Percentiles rank a stretch among this genome's conserved stretches.
These are phyloP conservation scores for Usnea hakonensis DNA, from an alignment of 495 filamentous ascomycete species.

Conservation along the genomic window DNA sequence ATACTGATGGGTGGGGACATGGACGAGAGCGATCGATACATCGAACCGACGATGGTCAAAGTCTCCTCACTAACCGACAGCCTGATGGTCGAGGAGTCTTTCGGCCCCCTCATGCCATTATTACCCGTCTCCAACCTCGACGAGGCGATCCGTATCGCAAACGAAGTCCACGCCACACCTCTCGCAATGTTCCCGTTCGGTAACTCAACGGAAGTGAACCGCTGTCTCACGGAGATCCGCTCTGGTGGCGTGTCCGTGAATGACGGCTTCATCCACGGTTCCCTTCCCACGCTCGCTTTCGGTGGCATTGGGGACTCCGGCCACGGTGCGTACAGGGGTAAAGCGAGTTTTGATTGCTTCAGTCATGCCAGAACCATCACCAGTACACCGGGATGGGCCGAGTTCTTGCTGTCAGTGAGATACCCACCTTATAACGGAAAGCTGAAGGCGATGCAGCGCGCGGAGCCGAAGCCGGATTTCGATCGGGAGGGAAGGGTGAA, in stretches of 20 bases:
- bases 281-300: constrained; percentile 70
- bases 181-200: constrained; percentile 81
- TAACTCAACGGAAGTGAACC: constrained; percentile 60
- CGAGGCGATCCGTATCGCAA: constrained; percentile 70
- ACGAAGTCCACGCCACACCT: constrained; percentile 69
- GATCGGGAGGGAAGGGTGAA: constrained; percentile 65
- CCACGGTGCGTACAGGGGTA: constrained; percentile 75
- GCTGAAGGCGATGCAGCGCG: constrained; percentile 47
- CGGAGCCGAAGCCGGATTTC: constrained; percentile 67
- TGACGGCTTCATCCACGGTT: constrained; percentile 73
- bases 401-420: constrained; percentile 61
- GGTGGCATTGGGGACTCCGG: constrained; percentile 88
- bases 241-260: constrained; percentile 78
- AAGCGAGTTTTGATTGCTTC: constrained; percentile 77
- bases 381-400: constrained; percentile 73
- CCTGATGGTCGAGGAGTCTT: constrained; percentile 72
- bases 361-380: constrained; percentile 68
- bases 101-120: constrained; percentile 81
- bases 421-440: constrained; percentile 74
- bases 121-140: constrained; percentile 67
- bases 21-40: constrained; percentile 70
- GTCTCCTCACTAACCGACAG: constrained; percentile 69
- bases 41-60: constrained; percentile 78
- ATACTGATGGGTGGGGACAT: constrained; percentile 77
- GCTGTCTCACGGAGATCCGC: constrained; percentile 56